Base-by-base conservation (phyloP, 2,329 filamentous ascomycete species). In the Cladophialophora chaetospira region DNA sequence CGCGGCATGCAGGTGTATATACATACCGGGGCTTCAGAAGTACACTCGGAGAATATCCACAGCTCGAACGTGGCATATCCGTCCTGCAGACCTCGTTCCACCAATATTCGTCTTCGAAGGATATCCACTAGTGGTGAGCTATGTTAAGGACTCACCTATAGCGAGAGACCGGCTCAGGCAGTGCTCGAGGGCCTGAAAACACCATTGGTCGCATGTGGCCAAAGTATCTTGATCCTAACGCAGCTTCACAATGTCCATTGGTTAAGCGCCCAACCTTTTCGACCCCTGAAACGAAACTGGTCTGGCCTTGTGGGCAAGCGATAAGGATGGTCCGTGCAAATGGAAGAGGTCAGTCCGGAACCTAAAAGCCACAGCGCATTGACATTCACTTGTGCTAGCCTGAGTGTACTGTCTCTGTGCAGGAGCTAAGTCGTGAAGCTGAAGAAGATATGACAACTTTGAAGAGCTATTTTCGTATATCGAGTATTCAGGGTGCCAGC, bases 251-350 rank as follows among this genome's bases (percentile, higher is more conserved):
- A 25, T n/a, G 13, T n/a, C 38, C 17, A 23, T 25, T 23, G 38
- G 38, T 19, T 43, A 43, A 25, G 38, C 38, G 38, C 38, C 23
- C 38, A 19, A 21, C 17, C 17, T 2, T 2, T 10, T 10, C 17
- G 11, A 23, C 25, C 25, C 15, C 44, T 47, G 44, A 47, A 47
- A 47, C 26, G 44, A 47, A 47, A 47, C 44, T 15, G 23, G 25
- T 47, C 44, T 15, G 28, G n/a, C 44, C 25, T n/a, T 8, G 11
- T 3, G 8, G 13, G 19, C 13, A 10, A 19, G 38, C 38, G 38
- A 19, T 25, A 43, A 43, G 17, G 23, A n/a, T n/a, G n/a, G n/a
- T n/a, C n/a, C n/a, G n/a, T n/a, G n/a, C n/a, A n/a, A n/a, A n/a
- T n/a, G n/a, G n/a, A n/a, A n/a, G n/a, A n/a, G n/a, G n/a, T n/a